Evolutionary conservation across 768 basidiomycete species (phyloP), one percentile per base, ranked within the genome.

Genomic region (Tulasnella calospora): DNA sequence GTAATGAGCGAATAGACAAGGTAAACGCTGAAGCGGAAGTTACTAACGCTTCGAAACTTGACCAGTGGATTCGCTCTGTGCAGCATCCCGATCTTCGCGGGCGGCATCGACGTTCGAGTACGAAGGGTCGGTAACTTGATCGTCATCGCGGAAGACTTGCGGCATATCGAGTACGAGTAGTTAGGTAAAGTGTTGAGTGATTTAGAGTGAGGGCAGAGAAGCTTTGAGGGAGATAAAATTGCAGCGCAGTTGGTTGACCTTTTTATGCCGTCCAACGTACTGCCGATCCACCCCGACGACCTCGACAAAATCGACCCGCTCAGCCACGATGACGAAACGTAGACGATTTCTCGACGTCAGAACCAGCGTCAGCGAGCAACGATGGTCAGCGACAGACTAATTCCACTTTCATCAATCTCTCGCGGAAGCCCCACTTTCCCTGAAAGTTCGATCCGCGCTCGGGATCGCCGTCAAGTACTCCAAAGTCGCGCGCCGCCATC

Each of bases 101-200:
- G 75, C 75, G n/a, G 75, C 55, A 44, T 76, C 57, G 13, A 76
- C 75, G 33, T 61, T 70, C 21, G 75, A 70, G 75, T 61, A 76
- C 0, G 46, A 72, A 57, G 38, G 38, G 46, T 76, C 57, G 21
- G 51, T 76, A 23, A 44, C 30, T 15, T 76, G 75, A 23, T 76
- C 73, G 19, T 74, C 73, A 44, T 74, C 51, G 2, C 51, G 73
- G 33, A 74, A 51, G 9, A 74, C 73, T 44, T 67, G 61, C 12
- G 61, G 61, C 61, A 67, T 67, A 67, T 30, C 33, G 61, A 33
- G 9, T 33, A 30, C 19, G n/a, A 33, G 61, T 1, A n/a, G 33
- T 67, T n/a, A 30, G 61, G 3, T 21, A 12, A n/a, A 67, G n/a
- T 67, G 61, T 13, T 27, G 13, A 12, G n/a, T 27, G 61, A 27